Conservation (phyloP, 768 basidiomycete genomes). For the Auricularia cornea region DNA sequence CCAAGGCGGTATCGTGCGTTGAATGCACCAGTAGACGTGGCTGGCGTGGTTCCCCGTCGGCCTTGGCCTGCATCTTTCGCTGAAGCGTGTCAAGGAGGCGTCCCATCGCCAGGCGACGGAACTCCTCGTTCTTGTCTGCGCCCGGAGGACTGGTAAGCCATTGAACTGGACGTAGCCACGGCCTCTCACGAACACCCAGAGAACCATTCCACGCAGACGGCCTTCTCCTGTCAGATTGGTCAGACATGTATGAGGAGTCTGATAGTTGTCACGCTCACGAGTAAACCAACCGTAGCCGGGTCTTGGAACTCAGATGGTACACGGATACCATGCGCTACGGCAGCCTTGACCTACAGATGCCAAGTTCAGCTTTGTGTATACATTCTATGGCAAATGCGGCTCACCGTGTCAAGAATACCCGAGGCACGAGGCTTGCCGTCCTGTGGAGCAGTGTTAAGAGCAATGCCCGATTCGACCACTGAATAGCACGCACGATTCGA, state of each 20-base stretch:
- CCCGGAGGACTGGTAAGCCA: not conserved
- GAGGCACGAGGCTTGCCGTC: constrained; percentile 70
- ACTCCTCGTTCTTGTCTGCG: constrained; percentile 65
- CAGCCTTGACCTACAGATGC: constrained; percentile 46
- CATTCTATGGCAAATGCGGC: not conserved
- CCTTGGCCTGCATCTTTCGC: constrained; percentile 55
- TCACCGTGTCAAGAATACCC: constrained; percentile 65
- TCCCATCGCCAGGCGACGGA: constrained; percentile 70
- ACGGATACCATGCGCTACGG: constrained; percentile 59
- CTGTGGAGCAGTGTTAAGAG: constrained; percentile 2
- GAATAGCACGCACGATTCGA: constrained; percentile 32
- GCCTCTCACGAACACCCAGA: constrained; percentile 30
- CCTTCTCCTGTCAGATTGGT: constrained; percentile 43
- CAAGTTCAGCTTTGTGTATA: not conserved
- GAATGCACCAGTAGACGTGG: constrained; percentile 50
- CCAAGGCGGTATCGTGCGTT: constrained; percentile 67
- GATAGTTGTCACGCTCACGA: constrained; percentile 32
- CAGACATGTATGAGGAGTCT: not conserved
- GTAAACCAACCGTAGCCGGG: constrained; percentile 43
- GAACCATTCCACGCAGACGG: constrained; percentile 75
- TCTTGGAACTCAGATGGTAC: constrained; percentile 70
- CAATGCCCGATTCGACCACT: not conserved
- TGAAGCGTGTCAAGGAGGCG: constrained; percentile 57
- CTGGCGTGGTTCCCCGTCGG: constrained; percentile 37
- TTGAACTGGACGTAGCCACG: not conserved